Base-by-base conservation (phyloP, 2,329 filamentous ascomycete species). In the Sporothrix globosa region DNA sequence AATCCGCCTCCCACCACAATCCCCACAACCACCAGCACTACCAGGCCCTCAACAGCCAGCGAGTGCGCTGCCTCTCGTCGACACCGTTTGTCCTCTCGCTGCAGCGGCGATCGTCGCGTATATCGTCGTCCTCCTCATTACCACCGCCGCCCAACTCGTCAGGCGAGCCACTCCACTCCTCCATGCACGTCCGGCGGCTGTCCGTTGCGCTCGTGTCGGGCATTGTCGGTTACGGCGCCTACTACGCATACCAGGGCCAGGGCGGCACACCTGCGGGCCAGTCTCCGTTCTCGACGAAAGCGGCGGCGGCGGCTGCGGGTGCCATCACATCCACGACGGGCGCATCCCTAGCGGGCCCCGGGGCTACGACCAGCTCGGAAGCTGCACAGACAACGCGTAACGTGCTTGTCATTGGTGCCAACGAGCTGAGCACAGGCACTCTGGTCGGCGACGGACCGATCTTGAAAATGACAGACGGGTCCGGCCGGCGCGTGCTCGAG, bases 371-470 rank as follows among this genome's bases (percentile, higher is more conserved):
- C 3, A 50, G 52, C n/a, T 1, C 60, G 0, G 69, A 65, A 1
- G 41, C 30, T 1, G 66, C 72, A 2, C 67, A 69, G 68, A 66
- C 69, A 11, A 88, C 86, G 53, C 87, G 81, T 80, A 93, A 85
- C 74, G 92, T 96, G 24, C 85, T 98, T 30, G 89, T 97, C 54
- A 92, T 99, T 68, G 93, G 95, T 72, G 91, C 94, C 77, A 93
- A 97, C 78, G 90, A 96, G 79, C 87, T 99, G 66, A 95, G 94
- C 77, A 96, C 95, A 13, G 92, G 92, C 30, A 92, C 92, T 10
- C 90, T 97, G 73, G 89, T 93, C 21, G 92, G 92, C 71, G 92
- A 97, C 76, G 91, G 90, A 7, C 93, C 95, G 24, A 88, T 99
- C 72, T 92, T 91, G 60, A 99, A 99, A 82, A 87, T 92, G 76